Evolutionary conservation across 805 yeast genomes (phyloP).

Genomic region (Diddensiella santjacobensis): DNA sequence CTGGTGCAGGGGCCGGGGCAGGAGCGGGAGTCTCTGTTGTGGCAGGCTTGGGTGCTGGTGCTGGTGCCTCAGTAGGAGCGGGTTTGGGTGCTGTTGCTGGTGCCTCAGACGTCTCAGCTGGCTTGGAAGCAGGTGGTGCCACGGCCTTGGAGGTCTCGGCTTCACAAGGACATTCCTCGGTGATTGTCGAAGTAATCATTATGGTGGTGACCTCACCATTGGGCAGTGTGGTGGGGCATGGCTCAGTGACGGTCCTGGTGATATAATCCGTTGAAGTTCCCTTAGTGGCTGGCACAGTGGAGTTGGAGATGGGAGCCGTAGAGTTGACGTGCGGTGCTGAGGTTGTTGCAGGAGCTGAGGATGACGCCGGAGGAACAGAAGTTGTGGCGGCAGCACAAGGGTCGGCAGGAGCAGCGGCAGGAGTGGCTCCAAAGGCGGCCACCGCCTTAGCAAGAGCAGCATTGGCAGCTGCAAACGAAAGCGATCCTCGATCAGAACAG

Average conservation of each 20-base stretch:
- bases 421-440: neutral
- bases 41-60: neutral
- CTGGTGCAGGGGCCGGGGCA: conserved; percentile 2
- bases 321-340: neutral
- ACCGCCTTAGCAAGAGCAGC: neutral
- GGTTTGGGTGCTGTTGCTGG: neutral
- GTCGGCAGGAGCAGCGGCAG: neutral
- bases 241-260: conserved; percentile 1
- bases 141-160: conserved; percentile 2
- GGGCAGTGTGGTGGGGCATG: conserved; percentile 2
- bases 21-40: neutral
- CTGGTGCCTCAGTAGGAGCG: neutral
- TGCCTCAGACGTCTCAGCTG: neutral
- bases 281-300: neutral
- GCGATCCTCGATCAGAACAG: neutral
- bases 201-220: conserved; percentile 1
- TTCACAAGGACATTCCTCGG: conserved; percentile 3
- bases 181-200: neutral
- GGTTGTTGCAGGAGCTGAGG: neutral
- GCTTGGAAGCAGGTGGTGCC: conserved; percentile 13
- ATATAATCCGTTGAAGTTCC: neutral
- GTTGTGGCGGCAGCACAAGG: conserved; percentile 1
- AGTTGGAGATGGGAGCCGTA: conserved; percentile 1
- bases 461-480: neutral
- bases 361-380: neutral